Conservation (phyloP, 495 filamentous ascomycete species). For the Xylaria nigripes region DNA sequence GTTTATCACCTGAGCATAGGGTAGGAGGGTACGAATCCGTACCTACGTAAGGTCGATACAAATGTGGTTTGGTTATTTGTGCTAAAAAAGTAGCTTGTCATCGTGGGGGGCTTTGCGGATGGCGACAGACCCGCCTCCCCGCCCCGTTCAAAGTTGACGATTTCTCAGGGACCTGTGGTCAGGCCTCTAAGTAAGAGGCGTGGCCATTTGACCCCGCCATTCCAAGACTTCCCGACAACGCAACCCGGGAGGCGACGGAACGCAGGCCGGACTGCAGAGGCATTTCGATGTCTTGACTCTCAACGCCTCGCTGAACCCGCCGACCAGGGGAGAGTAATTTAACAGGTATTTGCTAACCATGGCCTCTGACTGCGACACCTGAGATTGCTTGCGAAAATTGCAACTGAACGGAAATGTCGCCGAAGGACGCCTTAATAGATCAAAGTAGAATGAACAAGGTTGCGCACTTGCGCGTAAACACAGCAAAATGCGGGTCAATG, state of each 20-base stretch:
- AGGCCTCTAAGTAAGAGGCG: not conserved
- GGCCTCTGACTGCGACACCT: not conserved
- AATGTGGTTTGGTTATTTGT: not conserved
- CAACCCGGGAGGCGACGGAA: not conserved
- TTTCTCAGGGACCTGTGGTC: not conserved
- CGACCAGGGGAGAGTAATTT: not conserved
- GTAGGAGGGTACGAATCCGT: not conserved
- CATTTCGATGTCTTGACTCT: not conserved
- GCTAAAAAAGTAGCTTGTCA: not conserved
- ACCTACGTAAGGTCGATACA: not conserved
- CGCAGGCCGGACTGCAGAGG: not conserved
- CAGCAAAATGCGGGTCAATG: constrained; percentile 21
- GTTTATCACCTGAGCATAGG: not conserved
- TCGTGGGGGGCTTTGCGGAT: not conserved
- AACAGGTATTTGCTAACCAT: not conserved
- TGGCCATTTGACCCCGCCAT: constrained; percentile 8
- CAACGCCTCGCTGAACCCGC: not conserved
- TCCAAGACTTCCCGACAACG: not conserved
- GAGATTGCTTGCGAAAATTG: not conserved
- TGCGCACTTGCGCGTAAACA: constrained; percentile 3
- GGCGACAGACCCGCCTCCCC: not conserved
- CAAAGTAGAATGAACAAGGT: not conserved
- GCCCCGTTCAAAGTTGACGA: constrained; percentile 4
- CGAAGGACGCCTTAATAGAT: not conserved
- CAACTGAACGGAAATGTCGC: not conserved